phyloP scores from a whole-genome alignment of 1,284 basidiomycete species.

The Heliocybe sulcata region DNA sequence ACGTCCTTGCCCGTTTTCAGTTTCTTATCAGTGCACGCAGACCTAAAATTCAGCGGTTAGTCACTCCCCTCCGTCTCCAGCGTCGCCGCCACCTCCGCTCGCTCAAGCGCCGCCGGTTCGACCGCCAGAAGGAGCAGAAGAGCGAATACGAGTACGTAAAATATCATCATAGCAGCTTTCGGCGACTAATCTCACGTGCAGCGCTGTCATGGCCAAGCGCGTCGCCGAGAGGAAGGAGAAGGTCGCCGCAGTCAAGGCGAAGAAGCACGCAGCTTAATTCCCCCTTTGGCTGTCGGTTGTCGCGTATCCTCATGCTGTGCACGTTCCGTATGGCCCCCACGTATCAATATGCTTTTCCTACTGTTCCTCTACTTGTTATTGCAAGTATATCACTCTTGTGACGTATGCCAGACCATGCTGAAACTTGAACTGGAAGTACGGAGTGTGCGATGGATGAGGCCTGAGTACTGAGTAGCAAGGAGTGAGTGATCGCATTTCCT shows the following conservation, averaged over 20 bases:
- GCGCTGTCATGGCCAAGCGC: conserved; percentile 82
- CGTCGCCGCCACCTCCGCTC: conserved; percentile 91
- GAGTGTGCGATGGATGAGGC: neutral
- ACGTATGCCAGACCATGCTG: conserved; percentile 3
- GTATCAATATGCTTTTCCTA: neutral
- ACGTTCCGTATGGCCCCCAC: neutral
- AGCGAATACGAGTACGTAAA: conserved; percentile 76
- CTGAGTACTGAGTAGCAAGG: no score
- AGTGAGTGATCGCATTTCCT: no score
- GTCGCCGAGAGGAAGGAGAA: conserved; percentile 91
- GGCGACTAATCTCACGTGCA: conserved; percentile 15
- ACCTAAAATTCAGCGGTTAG: conserved; percentile 86
- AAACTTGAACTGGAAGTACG: neutral
- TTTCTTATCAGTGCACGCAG: conserved; percentile 24
- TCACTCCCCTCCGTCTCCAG: conserved; percentile 93
- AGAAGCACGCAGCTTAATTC: conserved; percentile 29
- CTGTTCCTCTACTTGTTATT: neutral
- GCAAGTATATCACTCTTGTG: neutral
- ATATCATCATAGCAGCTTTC: no score
- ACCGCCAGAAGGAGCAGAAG: conserved; percentile 93
- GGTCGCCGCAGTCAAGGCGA: conserved; percentile 70
- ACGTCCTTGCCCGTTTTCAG: conserved; percentile 1
- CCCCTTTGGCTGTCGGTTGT: neutral
- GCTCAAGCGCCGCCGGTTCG: conserved; percentile 85
- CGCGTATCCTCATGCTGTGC: neutral